phyloP scores from a whole-genome alignment of 768 basidiomycete genomes.

The Russula emetica region DNA sequence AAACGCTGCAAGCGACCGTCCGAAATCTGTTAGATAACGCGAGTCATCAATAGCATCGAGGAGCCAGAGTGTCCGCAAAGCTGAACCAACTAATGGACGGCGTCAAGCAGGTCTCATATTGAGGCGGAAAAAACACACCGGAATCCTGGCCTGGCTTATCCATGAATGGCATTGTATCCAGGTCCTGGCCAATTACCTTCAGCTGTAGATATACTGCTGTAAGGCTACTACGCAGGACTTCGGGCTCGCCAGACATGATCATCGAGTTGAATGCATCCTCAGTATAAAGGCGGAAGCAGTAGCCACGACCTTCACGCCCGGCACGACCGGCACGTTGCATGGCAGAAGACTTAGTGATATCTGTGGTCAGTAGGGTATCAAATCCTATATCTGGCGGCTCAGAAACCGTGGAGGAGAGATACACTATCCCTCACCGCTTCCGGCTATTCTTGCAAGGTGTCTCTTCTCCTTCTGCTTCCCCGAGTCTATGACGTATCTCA shows the following conservation, averaged over 20 bases:
- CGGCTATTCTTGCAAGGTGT: constrained; percentile 63
- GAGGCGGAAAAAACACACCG: constrained; percentile 46
- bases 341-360: constrained; percentile 87
- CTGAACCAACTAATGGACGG: constrained; percentile 47
- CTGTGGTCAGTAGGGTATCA: constrained; percentile 76
- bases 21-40: constrained; percentile 63
- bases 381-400: constrained; percentile 54
- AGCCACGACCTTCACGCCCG: constrained; percentile 86
- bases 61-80: constrained; percentile 68
- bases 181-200: constrained; percentile 75
- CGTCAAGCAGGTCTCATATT: not conserved
- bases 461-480: constrained; percentile 96
- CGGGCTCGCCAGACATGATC: constrained; percentile 68
- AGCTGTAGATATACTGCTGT: constrained; percentile 81
- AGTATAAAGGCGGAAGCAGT: constrained; percentile 91
- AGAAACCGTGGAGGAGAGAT: not conserved
- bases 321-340: constrained; percentile 95
- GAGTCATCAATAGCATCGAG: constrained; percentile 72
- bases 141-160: constrained; percentile 75
- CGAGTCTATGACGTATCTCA: constrained; percentile 93
- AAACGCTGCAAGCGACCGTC: constrained; percentile 82
- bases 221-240: constrained; percentile 85
- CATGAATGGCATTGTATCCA: constrained; percentile 82
- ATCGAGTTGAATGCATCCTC: constrained; percentile 70
- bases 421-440: constrained; percentile 49